A percentile compares a stretch with the other conserved stretches of the same genome.
These are phyloP conservation scores for Corylus heterophylla DNA, from an alignment of 306 rosid species.

Conservation along the genomic window DNA sequence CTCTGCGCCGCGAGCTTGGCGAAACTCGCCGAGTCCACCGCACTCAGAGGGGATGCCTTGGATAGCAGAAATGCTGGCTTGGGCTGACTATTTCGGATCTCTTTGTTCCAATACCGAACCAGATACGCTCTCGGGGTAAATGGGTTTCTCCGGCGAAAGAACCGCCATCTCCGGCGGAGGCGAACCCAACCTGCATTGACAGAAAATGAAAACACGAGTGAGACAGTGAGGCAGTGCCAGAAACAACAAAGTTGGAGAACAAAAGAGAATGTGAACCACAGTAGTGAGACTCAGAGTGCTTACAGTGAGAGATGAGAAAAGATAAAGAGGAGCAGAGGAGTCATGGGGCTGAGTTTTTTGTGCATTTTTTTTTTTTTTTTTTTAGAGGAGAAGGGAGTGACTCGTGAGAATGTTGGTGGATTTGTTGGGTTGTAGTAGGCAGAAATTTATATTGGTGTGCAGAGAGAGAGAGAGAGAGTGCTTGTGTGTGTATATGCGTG, in stretches of 20 bases:
- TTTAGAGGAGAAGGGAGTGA: neutral
- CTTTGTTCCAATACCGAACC: conserved; percentile 85
- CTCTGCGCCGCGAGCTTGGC: conserved; percentile 58
- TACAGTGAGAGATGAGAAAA: conserved; percentile 64
- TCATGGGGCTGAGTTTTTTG: conserved; percentile 43
- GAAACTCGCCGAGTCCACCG: conserved; percentile 61
- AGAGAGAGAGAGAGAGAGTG: conserved; percentile 17
- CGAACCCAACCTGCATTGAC: conserved; percentile 66
- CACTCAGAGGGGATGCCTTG: conserved; percentile 72
- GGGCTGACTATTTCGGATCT: conserved; percentile 64
- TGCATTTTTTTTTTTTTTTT: conserved; percentile 23
- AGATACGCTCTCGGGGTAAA: conserved; percentile 72
- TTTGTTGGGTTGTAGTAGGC: conserved; percentile 43
- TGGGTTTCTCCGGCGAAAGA: conserved; percentile 52
- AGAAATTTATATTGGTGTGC: conserved; percentile 54
- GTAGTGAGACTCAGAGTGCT: conserved; percentile 32
- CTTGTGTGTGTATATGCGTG: neutral
- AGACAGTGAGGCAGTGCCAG: neutral
- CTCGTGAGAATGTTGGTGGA: conserved; percentile 55
- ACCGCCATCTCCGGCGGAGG: conserved; percentile 23
- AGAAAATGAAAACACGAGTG: conserved; percentile 23
- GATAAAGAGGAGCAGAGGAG: conserved; percentile 49
- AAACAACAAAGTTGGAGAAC: conserved; percentile 12
- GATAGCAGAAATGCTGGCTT: conserved; percentile 62
- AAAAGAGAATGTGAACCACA: neutral